Evolutionary conservation across 2,329 filamentous ascomycete species (phyloP), one percentile per base, ranked within the genome.

Genomic region (Claviceps pusilla): DNA sequence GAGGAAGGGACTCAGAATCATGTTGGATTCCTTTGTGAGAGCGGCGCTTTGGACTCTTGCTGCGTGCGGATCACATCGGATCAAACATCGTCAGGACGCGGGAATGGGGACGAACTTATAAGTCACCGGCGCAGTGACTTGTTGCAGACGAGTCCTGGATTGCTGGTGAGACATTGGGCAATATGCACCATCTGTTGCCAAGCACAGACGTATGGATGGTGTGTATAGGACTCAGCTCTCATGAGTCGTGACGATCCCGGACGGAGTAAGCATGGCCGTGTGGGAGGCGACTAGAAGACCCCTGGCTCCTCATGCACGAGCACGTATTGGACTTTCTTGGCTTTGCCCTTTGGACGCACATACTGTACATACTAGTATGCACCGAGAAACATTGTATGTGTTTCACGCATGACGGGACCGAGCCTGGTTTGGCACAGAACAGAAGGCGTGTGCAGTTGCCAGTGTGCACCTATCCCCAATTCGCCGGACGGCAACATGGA

Each of bases 1-100:
- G 45, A 64, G 48, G 43, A 60, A 54, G 35, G 57, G 53, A 43
- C 57, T 60, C 48, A 58, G 45, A 47, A 60, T 31, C 60, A 63
- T 41, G 9, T 39, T 39, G 35, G 24, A 24, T 24, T 62, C n/a
- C 53, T 49, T 55, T 54, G 39, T 24, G 11, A 19, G 31, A 11
- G 2, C 6, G 24, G 24, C 24, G 24, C 7, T 19, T 6, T 16
- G 5, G 7, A 29, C 14, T 24, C 24, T 16, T 29, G 14, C 29
- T 16, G 16, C n/a, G 31, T 48, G 31, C 12, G 16, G 9, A 29
- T 7, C 24, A 28, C 11, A 10, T 29, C 24, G 24, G 24, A 24
- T 24, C 24, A 24, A 24, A 28, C 33, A 39, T 37, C 7, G 19
- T 35, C 16, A 12, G 14, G 2, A 35, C 10, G 28, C 19, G 47